Evolutionary conservation across 2,329 filamentous ascomycete species (phyloP).

Genomic region (Diaporthe sp.): DNA sequence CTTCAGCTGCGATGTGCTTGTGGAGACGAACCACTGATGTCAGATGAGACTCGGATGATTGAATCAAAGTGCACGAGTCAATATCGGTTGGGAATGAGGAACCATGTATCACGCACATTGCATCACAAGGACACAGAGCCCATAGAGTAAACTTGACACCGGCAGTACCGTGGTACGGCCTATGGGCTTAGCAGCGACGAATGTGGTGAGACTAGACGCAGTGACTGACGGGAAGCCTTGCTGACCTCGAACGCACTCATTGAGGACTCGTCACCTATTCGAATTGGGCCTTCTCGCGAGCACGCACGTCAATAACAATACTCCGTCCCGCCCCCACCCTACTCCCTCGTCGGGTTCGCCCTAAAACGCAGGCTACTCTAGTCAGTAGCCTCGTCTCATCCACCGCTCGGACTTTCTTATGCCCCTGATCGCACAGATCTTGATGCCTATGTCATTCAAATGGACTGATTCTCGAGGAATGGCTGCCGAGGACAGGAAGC

Average conservation of each 20-base stretch:
- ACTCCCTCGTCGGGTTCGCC: background rate
- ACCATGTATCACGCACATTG: background rate
- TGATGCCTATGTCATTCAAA: background rate
- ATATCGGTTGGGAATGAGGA: background rate
- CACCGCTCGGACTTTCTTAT: background rate
- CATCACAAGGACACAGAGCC: background rate
- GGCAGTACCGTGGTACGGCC: background rate
- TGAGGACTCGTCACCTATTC: no score
- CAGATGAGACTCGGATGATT: background rate
- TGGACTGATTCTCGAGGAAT: background rate
- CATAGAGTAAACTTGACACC: background rate
- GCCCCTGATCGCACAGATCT: background rate
- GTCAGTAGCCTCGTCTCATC: constrained; percentile 14
- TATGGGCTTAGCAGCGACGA: background rate
- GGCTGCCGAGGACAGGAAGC: no score
- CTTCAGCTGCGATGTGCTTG: no score
- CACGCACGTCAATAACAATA: background rate
- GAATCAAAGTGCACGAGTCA: background rate
- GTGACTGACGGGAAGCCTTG: background rate
- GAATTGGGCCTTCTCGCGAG: no score
- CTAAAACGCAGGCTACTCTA: background rate
- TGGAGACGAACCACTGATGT: background rate
- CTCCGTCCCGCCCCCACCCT: background rate
- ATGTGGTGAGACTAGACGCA: background rate
- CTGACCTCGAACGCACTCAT: background rate